Conservation (phyloP, 2,329 filamentous ascomycete genomes). For the Raffaelea arxii region DNA sequence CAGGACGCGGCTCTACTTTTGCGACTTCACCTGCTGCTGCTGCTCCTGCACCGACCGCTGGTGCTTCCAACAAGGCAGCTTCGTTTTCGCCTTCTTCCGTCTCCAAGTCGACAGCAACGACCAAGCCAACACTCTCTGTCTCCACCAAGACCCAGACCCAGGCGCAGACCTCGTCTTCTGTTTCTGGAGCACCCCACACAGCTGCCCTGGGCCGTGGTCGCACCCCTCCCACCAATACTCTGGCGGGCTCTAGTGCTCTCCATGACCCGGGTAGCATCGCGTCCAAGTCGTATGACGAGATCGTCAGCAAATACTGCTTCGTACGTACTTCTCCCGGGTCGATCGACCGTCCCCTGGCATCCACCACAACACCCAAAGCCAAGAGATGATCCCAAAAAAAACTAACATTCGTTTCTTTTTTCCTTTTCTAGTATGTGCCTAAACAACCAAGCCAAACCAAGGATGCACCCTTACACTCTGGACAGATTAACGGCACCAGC, state of each 20-base stretch:
- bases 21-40: constrained; percentile 8
- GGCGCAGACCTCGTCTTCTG: neutral
- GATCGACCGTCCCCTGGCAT: constrained; percentile 10
- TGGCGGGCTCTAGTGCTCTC: constrained; percentile 14
- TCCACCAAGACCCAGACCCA: constrained; percentile 10
- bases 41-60: neutral
- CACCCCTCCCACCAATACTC: no score
- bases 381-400: constrained; percentile 25
- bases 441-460: constrained; percentile 43
- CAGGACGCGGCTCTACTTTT: constrained; percentile 27
- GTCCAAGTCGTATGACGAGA: constrained; percentile 87
- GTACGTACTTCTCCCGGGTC: constrained; percentile 59
- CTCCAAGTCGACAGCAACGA: neutral
- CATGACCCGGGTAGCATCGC: constrained; percentile 48
- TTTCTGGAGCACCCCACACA: constrained; percentile 8
- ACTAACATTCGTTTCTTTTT: constrained; percentile 7
- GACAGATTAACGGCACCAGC: constrained; percentile 30
- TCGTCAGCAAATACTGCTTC: constrained; percentile 99
- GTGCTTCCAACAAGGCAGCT: neutral
- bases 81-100: neutral
- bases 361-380: constrained; percentile 2
- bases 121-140: constrained; percentile 6
- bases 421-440: constrained; percentile 46
- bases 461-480: constrained; percentile 34
- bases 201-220: constrained; percentile 3